A percentile compares a stretch with the other conserved stretches of the same genome.
phyloP scores from a whole-genome alignment of 352 stramenopile species.

The Globisporangium barbulae region DNA sequence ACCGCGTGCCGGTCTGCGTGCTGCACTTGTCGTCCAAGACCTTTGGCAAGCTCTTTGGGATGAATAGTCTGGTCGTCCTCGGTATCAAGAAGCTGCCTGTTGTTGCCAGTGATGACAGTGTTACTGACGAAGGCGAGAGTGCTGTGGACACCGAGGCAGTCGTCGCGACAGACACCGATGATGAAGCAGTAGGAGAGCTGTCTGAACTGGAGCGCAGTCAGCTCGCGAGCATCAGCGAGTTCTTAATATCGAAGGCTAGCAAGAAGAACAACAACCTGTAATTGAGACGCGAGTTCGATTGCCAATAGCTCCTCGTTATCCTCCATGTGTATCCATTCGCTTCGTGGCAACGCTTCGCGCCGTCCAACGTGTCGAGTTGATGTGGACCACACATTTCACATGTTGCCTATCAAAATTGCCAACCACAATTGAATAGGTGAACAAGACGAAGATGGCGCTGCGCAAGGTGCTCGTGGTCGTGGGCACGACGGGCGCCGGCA shows the following conservation, averaged over 20 bases:
- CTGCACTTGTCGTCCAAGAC: slow-evolving; percentile 68
- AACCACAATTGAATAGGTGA: background rate
- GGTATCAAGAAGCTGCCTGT: slow-evolving; percentile 30
- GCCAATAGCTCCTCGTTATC: background rate
- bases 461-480: slow-evolving; percentile 88
- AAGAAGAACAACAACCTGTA: slow-evolving; percentile 33
- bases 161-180: background rate
- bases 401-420: slow-evolving; percentile 19
- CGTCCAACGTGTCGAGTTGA: slow-evolving; percentile 5
- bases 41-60: slow-evolving; percentile 50
- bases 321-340: background rate
- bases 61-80: slow-evolving; percentile 54
- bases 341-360: slow-evolving; percentile 8
- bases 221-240: slow-evolving; percentile 53
- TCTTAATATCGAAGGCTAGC: slow-evolving; percentile 62
- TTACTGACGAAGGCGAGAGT: background rate
- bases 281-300: background rate
- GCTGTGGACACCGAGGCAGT: background rate
- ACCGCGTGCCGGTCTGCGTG: slow-evolving; percentile 65
- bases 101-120: background rate
- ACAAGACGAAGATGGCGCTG: slow-evolving; percentile 25
- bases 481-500: slow-evolving; percentile 89
- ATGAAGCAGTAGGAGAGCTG: slow-evolving; percentile 5
- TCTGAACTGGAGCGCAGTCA: slow-evolving; percentile 33
- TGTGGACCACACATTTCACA: slow-evolving; percentile 26